phyloP scores from a whole-genome alignment of 305 asterid species.

The Plantago lanceolata region DNA sequence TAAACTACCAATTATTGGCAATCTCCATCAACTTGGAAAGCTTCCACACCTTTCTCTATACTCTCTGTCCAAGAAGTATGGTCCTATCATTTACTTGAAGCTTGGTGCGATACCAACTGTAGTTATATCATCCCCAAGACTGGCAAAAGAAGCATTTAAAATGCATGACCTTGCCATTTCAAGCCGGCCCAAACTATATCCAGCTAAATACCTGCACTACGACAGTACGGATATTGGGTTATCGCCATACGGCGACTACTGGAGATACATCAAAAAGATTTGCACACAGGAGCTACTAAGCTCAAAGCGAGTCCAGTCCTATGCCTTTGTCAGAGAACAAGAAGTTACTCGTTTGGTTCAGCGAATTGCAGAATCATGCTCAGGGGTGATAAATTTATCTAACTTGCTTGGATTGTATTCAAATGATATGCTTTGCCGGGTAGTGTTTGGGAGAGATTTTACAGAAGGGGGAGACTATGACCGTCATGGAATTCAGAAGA shows the following conservation, averaged over 20 bases:
- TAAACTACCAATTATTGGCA: slow-evolving; percentile 54
- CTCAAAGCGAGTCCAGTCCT: slow-evolving; percentile 42
- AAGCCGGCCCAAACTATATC: slow-evolving; percentile 41
- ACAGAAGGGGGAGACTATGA: slow-evolving; percentile 42
- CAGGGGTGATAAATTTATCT: slow-evolving; percentile 20
- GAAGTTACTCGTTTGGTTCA: slow-evolving; percentile 39
- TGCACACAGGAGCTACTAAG: slow-evolving; percentile 42
- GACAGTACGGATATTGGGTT: slow-evolving; percentile 40
- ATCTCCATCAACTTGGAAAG: slow-evolving; percentile 51
- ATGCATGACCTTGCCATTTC: slow-evolving; percentile 45
- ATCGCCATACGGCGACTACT: slow-evolving; percentile 44
- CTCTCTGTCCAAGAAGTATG: slow-evolving; percentile 35
- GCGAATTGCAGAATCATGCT: slow-evolving; percentile 31
- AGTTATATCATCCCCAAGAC: slow-evolving; percentile 39
- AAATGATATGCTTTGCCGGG: slow-evolving; percentile 46
- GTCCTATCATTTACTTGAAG: slow-evolving; percentile 45
- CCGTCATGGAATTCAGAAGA: slow-evolving; percentile 39
- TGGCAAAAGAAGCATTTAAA: slow-evolving; percentile 45
- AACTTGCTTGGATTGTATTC: slow-evolving; percentile 39
- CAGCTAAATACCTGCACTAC: slow-evolving; percentile 48
- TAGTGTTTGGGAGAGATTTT: slow-evolving; percentile 47
- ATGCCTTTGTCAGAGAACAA: slow-evolving; percentile 36
- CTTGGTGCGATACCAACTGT: slow-evolving; percentile 50
- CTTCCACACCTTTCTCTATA: slow-evolving; percentile 46
- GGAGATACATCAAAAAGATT: slow-evolving; percentile 46